Base-by-base conservation (phyloP, 2,329 filamentous ascomycete species). In the Boeremia lycopersici region DNA sequence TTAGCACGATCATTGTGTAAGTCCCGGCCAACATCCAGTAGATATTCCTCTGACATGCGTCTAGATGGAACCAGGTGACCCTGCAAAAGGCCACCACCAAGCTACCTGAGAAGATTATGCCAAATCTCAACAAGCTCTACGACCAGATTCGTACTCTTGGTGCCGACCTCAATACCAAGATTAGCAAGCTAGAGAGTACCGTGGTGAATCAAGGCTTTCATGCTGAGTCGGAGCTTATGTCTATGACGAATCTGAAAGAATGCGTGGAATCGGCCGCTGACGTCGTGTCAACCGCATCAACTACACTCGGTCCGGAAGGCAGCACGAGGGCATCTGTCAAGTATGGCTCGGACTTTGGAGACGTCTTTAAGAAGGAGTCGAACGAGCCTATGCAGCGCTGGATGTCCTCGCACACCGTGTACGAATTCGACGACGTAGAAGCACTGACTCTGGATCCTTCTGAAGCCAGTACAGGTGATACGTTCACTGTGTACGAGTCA, bases 1-100 rank as follows among this genome's bases (percentile, higher is more conserved):
- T 67, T 7, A 64, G 59, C 33, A 69, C 64, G 2, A 50, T 69
- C 11, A 62, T 67, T 17, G 48, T 67, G 64, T 68, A 48, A 60
- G 65, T 63, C 7, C 17, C 1, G 15, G n/a, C 13, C 11, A 8
- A 6, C 6, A 36, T 11, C 33, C 9, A 7, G 13, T 3, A 13
- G 28, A 6, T 13, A 30, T n/a, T 26, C 35, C 19, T 15, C 39
- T 48, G 19, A 54, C 19, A 6, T 15, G 11, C 6, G 33, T 19
- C 1, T 28, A 66, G 63, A 28, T 65, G 64, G 58, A 67, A 65
- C 23, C 64, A 68, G 28, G 56, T 67, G 12, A 62, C 57, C 6
- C 55, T 67, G 15, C 61, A 67, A 38, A 64, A 56, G 17, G 57
- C 63, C 3, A 62, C 61, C 6, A 59, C 64, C 13, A 44, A 38